Conservation (phyloP, 2,329 filamentous ascomycete genomes). For the Chrysoporthe puriensis region DNA sequence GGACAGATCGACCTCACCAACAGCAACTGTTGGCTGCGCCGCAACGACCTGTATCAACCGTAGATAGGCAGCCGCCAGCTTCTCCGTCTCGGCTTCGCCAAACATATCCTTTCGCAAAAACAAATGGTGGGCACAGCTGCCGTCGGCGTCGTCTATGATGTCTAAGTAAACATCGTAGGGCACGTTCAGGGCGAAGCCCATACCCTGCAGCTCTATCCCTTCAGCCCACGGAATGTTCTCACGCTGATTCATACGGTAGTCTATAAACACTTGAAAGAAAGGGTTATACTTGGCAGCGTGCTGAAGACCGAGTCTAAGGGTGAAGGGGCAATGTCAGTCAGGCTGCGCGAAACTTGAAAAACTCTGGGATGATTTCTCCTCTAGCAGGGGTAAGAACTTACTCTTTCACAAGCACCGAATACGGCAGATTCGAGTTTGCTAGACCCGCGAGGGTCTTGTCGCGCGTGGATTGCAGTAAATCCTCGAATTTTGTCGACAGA, state of each 20-base stretch:
- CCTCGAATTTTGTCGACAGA: background rate
- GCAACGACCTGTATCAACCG: background rate
- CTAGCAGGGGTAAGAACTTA: background rate
- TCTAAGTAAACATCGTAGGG: slow-evolving; percentile 4
- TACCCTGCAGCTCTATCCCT: background rate
- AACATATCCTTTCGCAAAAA: background rate
- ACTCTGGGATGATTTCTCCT: background rate
- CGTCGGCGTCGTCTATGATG: background rate
- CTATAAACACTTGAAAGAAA: background rate
- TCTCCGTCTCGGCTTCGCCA: background rate
- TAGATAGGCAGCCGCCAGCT: background rate
- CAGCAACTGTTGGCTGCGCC: background rate
- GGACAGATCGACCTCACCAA: background rate
- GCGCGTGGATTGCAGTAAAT: background rate
- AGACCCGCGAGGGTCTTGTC: background rate
- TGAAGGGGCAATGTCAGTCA: background rate
- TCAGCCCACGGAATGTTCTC: background rate
- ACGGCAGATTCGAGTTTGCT: background rate
- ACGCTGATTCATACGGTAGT: background rate
- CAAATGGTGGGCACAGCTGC: background rate
- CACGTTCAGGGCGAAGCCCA: background rate
- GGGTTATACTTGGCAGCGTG: background rate
- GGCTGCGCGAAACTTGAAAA: no score
- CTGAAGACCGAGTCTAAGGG: background rate
- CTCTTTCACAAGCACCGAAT: background rate